Evolutionary conservation across 2,329 filamentous ascomycete genomes (phyloP), one percentile per base, ranked within the genome.

Genomic region (Ophiocordyceps polyrhachis-furcata): DNA sequence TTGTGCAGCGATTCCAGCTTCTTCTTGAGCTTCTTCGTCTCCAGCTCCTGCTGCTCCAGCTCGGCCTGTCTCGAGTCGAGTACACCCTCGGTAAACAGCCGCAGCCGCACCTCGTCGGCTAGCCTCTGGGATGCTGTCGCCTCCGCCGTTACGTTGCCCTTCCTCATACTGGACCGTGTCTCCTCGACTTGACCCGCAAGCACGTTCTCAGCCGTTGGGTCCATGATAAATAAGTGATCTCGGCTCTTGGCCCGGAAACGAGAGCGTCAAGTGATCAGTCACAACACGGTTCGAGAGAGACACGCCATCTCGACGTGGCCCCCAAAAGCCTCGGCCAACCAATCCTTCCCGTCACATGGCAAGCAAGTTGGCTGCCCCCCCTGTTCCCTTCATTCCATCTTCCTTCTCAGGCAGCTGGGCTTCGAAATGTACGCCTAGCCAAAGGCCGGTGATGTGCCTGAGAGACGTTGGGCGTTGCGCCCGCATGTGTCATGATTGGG

Each of bases 31-130:
- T 49, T 50, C 38, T 48, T 49, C 43, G 56, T 59, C 38, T 58
- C 55, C 9, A 48, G 46, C 46, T 63, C 58, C 41, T 55, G 51
- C 6, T 45, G 40, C 42, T 62, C 57, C 15, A 63, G 51, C 41
- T 63, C 60, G 42, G 53, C 51, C 21, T 63, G 61, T 43, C 60
- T 57, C 19, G 52, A 56, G 43, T 63, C 61, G 40, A 63, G 44
- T n/a, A 63, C 60, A 12, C 55, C 51, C 43, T 63, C 60, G 5
- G 60, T 61, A 48, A 58, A 63, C 21, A 49, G 54, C 38, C 59
- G 57, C n/a, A 63, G 49, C 44, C 53, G 51, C 38, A 54, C 52
- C 44, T 63, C 58, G 43, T 60, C 53, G 17, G 51, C 50, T 25
- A 62, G 48, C 43, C 25, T 46, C 15, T 17, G 41, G 3, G 38